These are phyloP conservation scores for Thielaviopsis punctulata DNA, from an alignment of 2,329 filamentous ascomycete species.

Conservation along the genomic window DNA sequence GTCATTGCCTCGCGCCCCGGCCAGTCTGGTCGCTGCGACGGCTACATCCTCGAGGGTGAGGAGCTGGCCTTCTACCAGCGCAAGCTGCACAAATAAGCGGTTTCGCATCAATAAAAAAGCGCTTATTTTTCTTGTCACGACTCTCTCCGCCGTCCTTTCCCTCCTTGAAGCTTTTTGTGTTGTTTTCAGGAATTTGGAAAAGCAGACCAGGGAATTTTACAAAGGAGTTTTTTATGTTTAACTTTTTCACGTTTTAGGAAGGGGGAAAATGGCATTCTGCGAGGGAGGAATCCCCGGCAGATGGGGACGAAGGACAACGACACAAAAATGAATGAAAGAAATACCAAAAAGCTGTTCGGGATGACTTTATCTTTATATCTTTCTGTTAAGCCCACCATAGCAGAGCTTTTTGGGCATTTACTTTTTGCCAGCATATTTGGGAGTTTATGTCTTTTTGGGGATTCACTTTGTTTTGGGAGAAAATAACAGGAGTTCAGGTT, in stretches of 20 bases:
- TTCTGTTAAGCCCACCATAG: conserved; percentile 14
- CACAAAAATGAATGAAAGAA: conserved; percentile 5
- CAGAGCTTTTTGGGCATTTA: neutral
- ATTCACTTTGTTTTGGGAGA: neutral
- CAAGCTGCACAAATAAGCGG: conserved; percentile 88
- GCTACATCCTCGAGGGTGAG: conserved; percentile 97
- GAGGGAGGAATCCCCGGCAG: neutral
- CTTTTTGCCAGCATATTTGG: neutral
- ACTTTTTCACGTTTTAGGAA: neutral
- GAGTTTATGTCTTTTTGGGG: neutral
- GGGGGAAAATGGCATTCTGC: neutral
- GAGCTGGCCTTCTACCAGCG: conserved; percentile 99
- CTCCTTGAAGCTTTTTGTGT: conserved; percentile 1
- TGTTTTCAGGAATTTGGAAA: conserved; percentile 3
- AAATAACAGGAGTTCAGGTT: neutral
- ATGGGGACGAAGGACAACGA: conserved; percentile 8
- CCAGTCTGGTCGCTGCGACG: conserved; percentile 91
- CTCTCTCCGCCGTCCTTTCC: neutral
- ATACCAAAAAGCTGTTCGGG: conserved; percentile 22
- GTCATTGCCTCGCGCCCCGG: conserved; percentile 85
- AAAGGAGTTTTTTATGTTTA: neutral
- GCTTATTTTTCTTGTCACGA: conserved; percentile 9
- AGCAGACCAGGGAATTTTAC: neutral
- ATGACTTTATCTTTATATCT: conserved; percentile 21
- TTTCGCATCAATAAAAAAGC: conserved; percentile 13